Evolutionary conservation across 2,329 filamentous ascomycete species (phyloP).

Genomic region (Cladobotryum mycophilum): DNA sequence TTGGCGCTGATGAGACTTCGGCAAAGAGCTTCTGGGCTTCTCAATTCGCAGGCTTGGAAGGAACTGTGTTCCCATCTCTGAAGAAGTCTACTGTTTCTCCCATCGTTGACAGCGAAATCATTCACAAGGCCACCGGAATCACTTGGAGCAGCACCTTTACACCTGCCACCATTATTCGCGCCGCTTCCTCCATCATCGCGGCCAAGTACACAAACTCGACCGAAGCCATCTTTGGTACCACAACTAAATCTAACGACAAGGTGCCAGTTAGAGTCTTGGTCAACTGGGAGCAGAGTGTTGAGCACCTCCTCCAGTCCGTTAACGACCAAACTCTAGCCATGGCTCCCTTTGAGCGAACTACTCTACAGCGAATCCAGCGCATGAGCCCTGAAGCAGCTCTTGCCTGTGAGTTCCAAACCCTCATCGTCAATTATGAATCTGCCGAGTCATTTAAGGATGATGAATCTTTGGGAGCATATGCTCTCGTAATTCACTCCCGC

Average conservation of each 20-base stretch:
- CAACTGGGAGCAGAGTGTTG: too few species aligned
- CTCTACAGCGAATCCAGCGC: too few species aligned
- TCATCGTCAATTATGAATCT: too few species aligned
- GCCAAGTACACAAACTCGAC: conserved; percentile 9
- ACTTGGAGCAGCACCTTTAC: not conserved
- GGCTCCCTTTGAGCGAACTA: too few species aligned
- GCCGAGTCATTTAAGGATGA: not conserved
- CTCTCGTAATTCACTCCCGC: too few species aligned
- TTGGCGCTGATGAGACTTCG: too few species aligned
- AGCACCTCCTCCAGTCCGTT: too few species aligned
- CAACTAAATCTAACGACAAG: conserved; percentile 1
- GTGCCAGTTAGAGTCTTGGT: conserved; percentile 13
- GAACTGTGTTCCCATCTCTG: not conserved
- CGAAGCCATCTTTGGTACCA: conserved; percentile 26
- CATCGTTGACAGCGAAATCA: not conserved
- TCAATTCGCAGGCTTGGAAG: not conserved
- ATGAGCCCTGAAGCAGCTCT: too few species aligned
- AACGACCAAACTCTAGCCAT: too few species aligned
- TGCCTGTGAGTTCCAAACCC: too few species aligned
- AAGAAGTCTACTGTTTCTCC: not conserved
- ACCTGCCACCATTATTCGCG: not conserved
- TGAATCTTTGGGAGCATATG: too few species aligned
- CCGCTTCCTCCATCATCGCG: conserved; percentile 8
- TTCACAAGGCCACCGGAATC: not conserved
- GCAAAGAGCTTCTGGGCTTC: not conserved